phyloP scores from a whole-genome alignment of 2,329 filamentous ascomycete species.

The Dothistroma pini region DNA sequence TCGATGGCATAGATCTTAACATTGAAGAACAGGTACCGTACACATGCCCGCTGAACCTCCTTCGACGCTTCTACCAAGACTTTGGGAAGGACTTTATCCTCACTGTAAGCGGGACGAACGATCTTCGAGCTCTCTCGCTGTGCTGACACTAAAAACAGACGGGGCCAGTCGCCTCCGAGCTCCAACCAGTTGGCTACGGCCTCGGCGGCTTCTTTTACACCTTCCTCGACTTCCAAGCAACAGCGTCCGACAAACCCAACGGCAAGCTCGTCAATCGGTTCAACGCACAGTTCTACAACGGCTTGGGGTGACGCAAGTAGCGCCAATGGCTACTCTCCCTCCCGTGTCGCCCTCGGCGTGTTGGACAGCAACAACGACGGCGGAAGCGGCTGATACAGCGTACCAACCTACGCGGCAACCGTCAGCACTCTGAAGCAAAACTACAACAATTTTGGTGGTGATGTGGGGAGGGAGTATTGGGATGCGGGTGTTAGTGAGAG shows the following conservation, averaged over 20 bases:
- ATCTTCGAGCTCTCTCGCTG: not conserved
- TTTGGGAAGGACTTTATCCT: constrained; percentile 31
- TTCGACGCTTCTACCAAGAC: constrained; percentile 27
- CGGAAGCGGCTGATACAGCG: constrained; percentile 27
- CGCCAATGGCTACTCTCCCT: constrained; percentile 23
- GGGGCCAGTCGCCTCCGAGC: constrained; percentile 31
- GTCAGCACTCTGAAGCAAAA: constrained; percentile 24
- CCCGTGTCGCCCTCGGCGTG: constrained; percentile 28
- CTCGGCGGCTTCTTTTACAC: constrained; percentile 28
- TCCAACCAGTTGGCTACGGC: constrained; percentile 19
- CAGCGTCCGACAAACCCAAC: constrained; percentile 21
- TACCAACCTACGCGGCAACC: constrained; percentile 19
- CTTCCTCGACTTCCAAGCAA: constrained; percentile 24
- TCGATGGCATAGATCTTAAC: constrained; percentile 33
- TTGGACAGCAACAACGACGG: constrained; percentile 27
- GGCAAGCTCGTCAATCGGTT: constrained; percentile 32
- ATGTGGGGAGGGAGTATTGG: constrained; percentile 33
- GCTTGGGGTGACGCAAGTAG: constrained; percentile 33
- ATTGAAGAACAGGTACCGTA: constrained; percentile 30
- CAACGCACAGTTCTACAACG: constrained; percentile 33
- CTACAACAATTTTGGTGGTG: constrained; percentile 27
- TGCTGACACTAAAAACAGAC: constrained; percentile 7
- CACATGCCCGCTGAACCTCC: constrained; percentile 26
- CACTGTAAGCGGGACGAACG: constrained; percentile 11
- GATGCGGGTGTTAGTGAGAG: constrained; percentile 22